Conservation (phyloP, 2,329 filamentous ascomycete species). For the Stenocarpella maydis region DNA sequence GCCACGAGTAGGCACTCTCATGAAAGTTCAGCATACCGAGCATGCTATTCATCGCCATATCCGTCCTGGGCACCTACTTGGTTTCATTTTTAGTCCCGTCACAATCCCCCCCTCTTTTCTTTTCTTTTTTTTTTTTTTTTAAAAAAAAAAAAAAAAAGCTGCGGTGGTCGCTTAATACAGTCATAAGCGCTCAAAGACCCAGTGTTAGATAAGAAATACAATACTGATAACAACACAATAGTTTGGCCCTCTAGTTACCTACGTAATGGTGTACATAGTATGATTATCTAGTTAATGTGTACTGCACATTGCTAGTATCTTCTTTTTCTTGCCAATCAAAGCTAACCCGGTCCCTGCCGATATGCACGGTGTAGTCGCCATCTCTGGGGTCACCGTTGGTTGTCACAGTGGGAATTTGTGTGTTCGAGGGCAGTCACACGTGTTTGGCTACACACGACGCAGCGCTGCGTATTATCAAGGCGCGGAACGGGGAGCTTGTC, state of each 20-base stretch:
- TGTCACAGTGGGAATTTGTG: background rate
- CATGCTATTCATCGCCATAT: constrained; percentile 11
- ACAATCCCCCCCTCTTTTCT: background rate
- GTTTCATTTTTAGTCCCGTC: background rate
- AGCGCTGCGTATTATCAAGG: constrained; percentile 9
- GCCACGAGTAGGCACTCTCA: constrained; percentile 13
- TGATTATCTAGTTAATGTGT: no score
- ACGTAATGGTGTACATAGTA: background rate
- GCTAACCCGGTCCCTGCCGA: background rate
- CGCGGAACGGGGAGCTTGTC: constrained; percentile 1
- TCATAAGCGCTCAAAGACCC: no score
- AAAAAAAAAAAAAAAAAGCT: no score
- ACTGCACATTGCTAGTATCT: background rate
- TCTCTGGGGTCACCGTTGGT: constrained; percentile 3
- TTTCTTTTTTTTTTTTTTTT: no score
- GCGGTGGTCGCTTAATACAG: no score
- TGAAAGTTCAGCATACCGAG: constrained; percentile 1
- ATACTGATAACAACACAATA: no score
- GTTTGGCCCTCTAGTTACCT: background rate
- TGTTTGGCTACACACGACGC: constrained; percentile 10
- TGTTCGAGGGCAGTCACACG: background rate
- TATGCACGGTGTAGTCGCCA: background rate
- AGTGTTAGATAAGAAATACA: no score
- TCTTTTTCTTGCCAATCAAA: background rate
- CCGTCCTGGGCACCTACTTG: constrained; percentile 4